These are phyloP conservation scores for Leptographium wingfieldii DNA, from an alignment of 2,329 filamentous ascomycete genomes.

Conservation along the genomic window DNA sequence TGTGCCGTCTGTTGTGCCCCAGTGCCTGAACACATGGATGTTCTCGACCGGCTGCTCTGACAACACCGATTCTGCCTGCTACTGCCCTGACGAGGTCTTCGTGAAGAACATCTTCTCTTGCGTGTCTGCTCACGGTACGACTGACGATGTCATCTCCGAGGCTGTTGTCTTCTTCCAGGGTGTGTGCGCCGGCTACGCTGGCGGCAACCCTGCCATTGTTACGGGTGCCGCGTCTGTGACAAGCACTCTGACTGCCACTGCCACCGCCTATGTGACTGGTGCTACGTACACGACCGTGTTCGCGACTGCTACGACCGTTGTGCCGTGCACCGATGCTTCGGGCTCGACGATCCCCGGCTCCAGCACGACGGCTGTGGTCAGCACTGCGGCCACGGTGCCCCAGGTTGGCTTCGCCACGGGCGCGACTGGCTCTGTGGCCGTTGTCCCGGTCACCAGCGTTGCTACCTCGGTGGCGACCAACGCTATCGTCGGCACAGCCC, in stretches of 20 bases:
- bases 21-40: conserved; percentile 88
- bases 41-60: conserved; percentile 60
- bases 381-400: conserved; percentile 38
- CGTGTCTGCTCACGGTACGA: conserved; percentile 61
- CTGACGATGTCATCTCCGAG: conserved; percentile 51
- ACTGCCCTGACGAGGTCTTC: conserved; percentile 69
- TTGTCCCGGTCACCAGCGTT: conserved; percentile 12
- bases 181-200: conserved; percentile 68
- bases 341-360: conserved; percentile 36
- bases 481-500: neutral
- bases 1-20: conserved; percentile 59
- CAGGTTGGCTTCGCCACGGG: conserved; percentile 36
- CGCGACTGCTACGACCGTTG: conserved; percentile 36
- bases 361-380: conserved; percentile 32
- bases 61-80: conserved; percentile 75
- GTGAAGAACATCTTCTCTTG: conserved; percentile 71
- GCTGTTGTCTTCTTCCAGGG: conserved; percentile 80
- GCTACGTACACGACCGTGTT: conserved; percentile 33
- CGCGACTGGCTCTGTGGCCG: conserved; percentile 18
- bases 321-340: conserved; percentile 34
- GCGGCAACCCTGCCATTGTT: conserved; percentile 72
- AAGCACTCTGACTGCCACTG: conserved; percentile 43
- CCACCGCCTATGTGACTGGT: conserved; percentile 25
- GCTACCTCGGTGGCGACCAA: neutral
- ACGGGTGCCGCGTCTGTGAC: conserved; percentile 52